Conservation (phyloP, 306 rosid species). For the Spatholobus suberectus region DNA sequence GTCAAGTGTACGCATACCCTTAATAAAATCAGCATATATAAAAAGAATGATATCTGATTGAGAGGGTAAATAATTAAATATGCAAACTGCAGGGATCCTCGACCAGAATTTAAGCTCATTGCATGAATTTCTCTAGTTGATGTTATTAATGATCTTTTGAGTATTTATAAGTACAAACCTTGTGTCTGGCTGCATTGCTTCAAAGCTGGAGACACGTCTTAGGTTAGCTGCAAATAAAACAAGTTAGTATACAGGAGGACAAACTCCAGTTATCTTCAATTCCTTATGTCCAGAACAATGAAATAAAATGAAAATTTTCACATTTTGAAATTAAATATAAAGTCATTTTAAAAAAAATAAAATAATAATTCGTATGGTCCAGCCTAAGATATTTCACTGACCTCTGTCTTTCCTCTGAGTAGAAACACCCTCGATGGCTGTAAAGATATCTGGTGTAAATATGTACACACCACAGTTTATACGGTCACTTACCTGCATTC, state of each 20-base stretch:
- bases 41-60: constrained; percentile 10
- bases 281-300: constrained; percentile 17
- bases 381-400: constrained; percentile 34
- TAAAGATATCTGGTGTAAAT: constrained; percentile 86
- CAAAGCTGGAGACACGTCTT: constrained; percentile 92
- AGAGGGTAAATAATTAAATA: constrained; percentile 20
- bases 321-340: constrained; percentile 4
- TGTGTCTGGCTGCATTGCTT: constrained; percentile 83
- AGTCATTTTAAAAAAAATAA: background rate
- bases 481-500: constrained; percentile 85
- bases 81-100: constrained; percentile 1
- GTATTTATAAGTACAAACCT: constrained; percentile 53
- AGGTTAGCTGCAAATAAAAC: constrained; percentile 76
- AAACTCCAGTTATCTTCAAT: constrained; percentile 1
- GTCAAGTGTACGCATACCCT: background rate
- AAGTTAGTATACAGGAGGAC: background rate
- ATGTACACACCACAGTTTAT: constrained; percentile 94
- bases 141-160: background rate
- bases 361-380: background rate
- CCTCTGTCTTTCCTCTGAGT: constrained; percentile 84
- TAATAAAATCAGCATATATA: background rate
- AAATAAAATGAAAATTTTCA: background rate
- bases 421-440: constrained; percentile 80
- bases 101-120: constrained; percentile 23
- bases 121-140: constrained; percentile 18